A percentile compares a stretch with the other conserved stretches of the same genome.
These are phyloP conservation scores for Immersiporthe knoxdaviesiana DNA, from an alignment of 2,329 filamentous ascomycete genomes.

Conservation along the genomic window DNA sequence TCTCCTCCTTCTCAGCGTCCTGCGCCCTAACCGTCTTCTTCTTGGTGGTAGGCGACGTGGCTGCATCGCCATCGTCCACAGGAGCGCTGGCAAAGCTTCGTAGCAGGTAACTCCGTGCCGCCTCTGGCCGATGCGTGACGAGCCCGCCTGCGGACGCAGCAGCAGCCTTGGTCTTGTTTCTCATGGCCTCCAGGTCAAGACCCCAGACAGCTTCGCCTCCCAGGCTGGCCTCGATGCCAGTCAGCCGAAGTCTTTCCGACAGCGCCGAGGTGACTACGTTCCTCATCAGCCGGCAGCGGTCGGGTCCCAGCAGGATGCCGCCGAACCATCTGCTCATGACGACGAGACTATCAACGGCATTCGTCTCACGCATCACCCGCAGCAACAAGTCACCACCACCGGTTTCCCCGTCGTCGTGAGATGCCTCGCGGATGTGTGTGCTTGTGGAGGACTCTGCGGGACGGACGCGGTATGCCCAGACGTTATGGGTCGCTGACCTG, in stretches of 20 bases:
- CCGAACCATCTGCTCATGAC: conserved; percentile 67
- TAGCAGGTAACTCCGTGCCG: conserved; percentile 62
- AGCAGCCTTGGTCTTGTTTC: conserved; percentile 40
- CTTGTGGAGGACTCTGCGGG: conserved; percentile 40
- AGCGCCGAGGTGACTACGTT: conserved; percentile 59
- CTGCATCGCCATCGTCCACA: conserved; percentile 21
- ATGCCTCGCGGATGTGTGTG: conserved; percentile 50
- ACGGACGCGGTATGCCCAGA: conserved; percentile 54
- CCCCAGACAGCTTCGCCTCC: conserved; percentile 64
- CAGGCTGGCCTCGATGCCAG: conserved; percentile 45
- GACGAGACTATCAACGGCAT: conserved; percentile 56
- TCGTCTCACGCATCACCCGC: conserved; percentile 54
- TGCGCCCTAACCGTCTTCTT: conserved; percentile 57
- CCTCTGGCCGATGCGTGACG: conserved; percentile 75
- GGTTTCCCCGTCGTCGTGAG: conserved; percentile 64
- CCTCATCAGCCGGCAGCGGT: conserved; percentile 66
- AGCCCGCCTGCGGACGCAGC: conserved; percentile 54
- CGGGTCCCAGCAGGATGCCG: conserved; percentile 62
- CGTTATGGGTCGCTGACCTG: conserved; percentile 61
- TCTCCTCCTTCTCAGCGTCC: conserved; percentile 67
- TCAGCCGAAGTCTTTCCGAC: conserved; percentile 51
- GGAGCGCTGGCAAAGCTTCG: conserved; percentile 61
- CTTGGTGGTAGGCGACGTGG: conserved; percentile 44
- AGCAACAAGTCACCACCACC: conserved; percentile 62
- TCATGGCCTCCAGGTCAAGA: conserved; percentile 58